A percentile compares a stretch with the other conserved stretches of the same genome.
Conservation (phyloP, 2,329 filamentous ascomycete species). For the Colletotrichum australisinense region DNA sequence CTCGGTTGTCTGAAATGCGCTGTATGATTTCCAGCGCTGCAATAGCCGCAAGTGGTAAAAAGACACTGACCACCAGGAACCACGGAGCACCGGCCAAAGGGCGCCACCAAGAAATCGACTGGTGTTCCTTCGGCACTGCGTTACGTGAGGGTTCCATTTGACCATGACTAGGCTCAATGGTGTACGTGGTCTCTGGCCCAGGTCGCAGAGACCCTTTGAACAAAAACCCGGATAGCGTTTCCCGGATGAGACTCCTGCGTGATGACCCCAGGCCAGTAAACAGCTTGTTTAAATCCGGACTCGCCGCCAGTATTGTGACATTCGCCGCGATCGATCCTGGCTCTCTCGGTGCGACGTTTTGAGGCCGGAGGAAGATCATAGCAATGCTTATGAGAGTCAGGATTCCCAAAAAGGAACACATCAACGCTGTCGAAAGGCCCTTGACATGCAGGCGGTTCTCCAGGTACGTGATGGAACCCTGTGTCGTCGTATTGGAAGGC, state of each 20-base stretch:
- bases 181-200: constrained; percentile 8
- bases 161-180: neutral
- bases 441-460: constrained; percentile 29
- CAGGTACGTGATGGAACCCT: constrained; percentile 14
- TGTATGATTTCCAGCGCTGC: constrained; percentile 39
- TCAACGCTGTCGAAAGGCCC: constrained; percentile 17
- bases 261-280: neutral
- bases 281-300: constrained; percentile 14
- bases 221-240: neutral
- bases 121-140: neutral
- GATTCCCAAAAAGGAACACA: constrained; percentile 24
- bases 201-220: neutral
- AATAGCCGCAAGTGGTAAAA: constrained; percentile 39
- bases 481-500: constrained; percentile 1
- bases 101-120: constrained; percentile 37
- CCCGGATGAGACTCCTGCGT: neutral
- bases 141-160: neutral
- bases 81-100: constrained; percentile 37
- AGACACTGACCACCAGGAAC: constrained; percentile 40
- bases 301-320: constrained; percentile 24
- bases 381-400: constrained; percentile 5
- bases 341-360: constrained; percentile 14
- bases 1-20: constrained; percentile 39
- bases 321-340: constrained; percentile 30
- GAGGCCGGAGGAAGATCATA: constrained; percentile 24